phyloP scores from a whole-genome alignment of 352 stramenopile genomes.

The Pythium rishiriense region DNA sequence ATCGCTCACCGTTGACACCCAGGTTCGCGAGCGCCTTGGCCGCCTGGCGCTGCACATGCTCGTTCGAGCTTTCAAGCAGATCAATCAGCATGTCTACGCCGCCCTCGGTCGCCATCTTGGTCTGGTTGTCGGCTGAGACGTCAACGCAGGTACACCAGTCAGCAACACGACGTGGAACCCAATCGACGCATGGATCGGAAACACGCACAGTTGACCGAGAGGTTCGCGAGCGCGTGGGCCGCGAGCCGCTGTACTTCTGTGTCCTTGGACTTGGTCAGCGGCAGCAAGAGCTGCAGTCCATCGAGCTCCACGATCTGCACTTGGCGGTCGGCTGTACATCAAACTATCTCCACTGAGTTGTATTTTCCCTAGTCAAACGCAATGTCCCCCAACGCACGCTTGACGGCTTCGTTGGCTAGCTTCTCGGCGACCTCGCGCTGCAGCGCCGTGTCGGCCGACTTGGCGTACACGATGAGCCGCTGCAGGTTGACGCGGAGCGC shows the following conservation, averaged over 20 bases:
- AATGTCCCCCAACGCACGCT: conserved; percentile 72
- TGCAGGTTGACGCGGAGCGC: conserved; percentile 89
- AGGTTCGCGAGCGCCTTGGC: conserved; percentile 94
- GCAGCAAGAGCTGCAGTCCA: conserved; percentile 91
- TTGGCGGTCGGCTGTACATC: conserved; percentile 80
- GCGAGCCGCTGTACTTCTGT: conserved; percentile 92
- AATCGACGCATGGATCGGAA: not conserved
- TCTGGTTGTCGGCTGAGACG: conserved; percentile 89
- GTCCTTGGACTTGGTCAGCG: conserved; percentile 91
- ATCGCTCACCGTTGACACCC: conserved; percentile 81
- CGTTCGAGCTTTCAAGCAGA: conserved; percentile 80
- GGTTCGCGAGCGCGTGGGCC: conserved; percentile 92
- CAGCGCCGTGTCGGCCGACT: conserved; percentile 86
- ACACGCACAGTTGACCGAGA: conserved; percentile 91
- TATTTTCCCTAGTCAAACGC: too few relatives aligned
- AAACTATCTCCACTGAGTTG: too few relatives aligned
- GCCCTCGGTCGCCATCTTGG: conserved; percentile 91
- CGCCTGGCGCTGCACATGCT: conserved; percentile 92
- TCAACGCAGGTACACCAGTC: not conserved
- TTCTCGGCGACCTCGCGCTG: conserved; percentile 94
- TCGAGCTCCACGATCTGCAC: conserved; percentile 94
- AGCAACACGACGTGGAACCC: not conserved
- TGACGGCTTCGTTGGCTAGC: conserved; percentile 94
- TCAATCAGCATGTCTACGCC: conserved; percentile 94
- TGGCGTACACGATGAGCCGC: conserved; percentile 91